Percentiles rank a stretch among this genome's conserved stretches.
These are phyloP conservation scores for Euryodendron excelsum DNA, from an alignment of 148 eudicot species.

Conservation along the genomic window DNA sequence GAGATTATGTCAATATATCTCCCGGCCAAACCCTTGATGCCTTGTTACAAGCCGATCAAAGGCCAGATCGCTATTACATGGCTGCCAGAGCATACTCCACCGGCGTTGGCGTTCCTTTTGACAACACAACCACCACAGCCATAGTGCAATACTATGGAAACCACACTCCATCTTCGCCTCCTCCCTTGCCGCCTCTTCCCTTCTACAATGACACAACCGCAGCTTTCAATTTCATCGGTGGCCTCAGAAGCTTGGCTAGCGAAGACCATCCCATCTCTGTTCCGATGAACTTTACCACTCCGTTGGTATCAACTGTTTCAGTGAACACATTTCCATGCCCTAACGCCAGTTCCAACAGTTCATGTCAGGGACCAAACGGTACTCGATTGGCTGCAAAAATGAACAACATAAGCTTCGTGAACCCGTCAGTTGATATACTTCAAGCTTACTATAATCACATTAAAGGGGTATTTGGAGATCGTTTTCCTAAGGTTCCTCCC, in stretches of 20 bases:
- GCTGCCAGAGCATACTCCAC: constrained; percentile 26
- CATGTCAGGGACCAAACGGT: constrained; percentile 24
- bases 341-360: neutral
- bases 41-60: neutral
- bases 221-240: constrained; percentile 16
- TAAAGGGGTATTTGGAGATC: too few relatives aligned
- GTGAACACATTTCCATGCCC: constrained; percentile 22
- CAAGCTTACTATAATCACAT: constrained; percentile 34
- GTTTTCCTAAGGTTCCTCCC: too few relatives aligned
- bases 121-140: constrained; percentile 37
- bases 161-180: constrained; percentile 13
- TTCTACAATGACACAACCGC: constrained; percentile 29
- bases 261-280: too few relatives aligned
- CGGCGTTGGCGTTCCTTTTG: neutral
- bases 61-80: constrained; percentile 21
- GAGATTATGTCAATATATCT: constrained; percentile 20
- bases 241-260: too few relatives aligned
- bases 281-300: too few relatives aligned
- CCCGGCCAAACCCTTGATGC: constrained; percentile 30
- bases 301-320: too few relatives aligned
- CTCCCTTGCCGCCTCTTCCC: constrained; percentile 23
- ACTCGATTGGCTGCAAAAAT: constrained; percentile 22
- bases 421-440: constrained; percentile 26
- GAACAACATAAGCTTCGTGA: constrained; percentile 33
- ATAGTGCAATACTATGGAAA: constrained; percentile 15